Evolutionary conservation across 805 yeast species (phyloP).

Genomic region (Starmerella geochares): DNA sequence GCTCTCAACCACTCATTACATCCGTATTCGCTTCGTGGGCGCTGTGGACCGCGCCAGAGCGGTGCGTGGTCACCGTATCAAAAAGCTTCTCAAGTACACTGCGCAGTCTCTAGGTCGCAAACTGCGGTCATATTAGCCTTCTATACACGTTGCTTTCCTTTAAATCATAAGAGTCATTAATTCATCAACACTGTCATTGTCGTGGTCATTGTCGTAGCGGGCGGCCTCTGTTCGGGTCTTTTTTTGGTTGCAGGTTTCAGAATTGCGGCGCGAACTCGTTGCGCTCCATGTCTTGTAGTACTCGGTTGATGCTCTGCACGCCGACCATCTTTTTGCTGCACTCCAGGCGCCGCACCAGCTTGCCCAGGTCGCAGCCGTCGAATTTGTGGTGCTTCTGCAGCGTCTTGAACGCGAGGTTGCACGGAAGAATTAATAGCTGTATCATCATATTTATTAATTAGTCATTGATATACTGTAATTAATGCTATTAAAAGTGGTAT

Average conservation of each 20-base stretch:
- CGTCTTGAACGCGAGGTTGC: conserved; percentile 75
- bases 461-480: too few relatives aligned
- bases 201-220: neutral
- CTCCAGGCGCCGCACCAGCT: conserved; percentile 22
- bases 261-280: conserved; percentile 5
- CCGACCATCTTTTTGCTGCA: conserved; percentile 24
- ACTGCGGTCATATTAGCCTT: too few relatives aligned
- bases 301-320: conserved; percentile 27
- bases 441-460: too few relatives aligned
- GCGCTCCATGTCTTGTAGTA: conserved; percentile 22
- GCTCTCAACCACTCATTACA: too few relatives aligned
- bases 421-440: too few relatives aligned
- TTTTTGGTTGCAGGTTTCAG: neutral
- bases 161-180: neutral
- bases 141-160: neutral
- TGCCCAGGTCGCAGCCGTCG: conserved; percentile 24
- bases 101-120: too few relatives aligned
- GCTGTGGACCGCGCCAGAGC: too few relatives aligned
- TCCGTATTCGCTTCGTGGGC: too few relatives aligned
- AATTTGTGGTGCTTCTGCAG: conserved; percentile 51
- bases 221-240: neutral
- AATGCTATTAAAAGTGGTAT: too few relatives aligned
- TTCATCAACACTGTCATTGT: conserved; percentile 2
- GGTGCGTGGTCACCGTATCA: too few relatives aligned
- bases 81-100: too few relatives aligned